A percentile compares a stretch with the other conserved stretches of the same genome.
Evolutionary conservation across 2,329 filamentous ascomycete species (phyloP).

Genomic region (Neopestalotiopsis sp.): DNA sequence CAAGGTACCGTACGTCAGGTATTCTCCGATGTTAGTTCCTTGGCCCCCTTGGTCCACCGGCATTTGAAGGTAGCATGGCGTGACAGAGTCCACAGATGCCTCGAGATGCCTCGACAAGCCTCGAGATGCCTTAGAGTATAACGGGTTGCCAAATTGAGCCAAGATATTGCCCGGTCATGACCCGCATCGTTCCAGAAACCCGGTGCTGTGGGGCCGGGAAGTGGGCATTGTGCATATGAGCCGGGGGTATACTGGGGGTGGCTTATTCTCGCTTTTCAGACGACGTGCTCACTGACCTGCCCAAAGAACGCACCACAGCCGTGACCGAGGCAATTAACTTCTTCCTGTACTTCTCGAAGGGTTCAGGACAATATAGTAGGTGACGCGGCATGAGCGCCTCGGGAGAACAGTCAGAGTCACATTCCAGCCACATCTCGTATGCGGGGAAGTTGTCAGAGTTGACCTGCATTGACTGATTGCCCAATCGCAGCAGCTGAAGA

Average conservation of each 20-base stretch:
- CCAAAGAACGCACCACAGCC: constrained; percentile 3
- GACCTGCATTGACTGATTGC: background rate
- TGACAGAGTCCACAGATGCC: background rate
- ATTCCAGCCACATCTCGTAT: background rate
- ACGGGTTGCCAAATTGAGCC: constrained; percentile 7
- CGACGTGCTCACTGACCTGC: background rate
- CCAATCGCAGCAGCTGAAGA: background rate
- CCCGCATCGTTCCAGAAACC: constrained; percentile 3
- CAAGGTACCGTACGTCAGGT: background rate
- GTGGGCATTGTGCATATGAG: background rate
- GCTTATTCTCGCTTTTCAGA: background rate
- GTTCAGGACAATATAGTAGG: constrained; percentile 5
- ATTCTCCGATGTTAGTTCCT: constrained; percentile 6
- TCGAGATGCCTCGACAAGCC: background rate
- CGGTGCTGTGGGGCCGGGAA: constrained; percentile 3
- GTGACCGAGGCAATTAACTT: background rate
- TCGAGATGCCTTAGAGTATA: background rate
- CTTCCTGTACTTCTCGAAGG: background rate
- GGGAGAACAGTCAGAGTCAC: background rate
- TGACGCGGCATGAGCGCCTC: constrained; percentile 1
- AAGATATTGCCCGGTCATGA: background rate
- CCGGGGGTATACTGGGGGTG: background rate
- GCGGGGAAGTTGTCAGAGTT: background rate
- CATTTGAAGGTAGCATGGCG: background rate
- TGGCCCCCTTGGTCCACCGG: background rate